Conservation (phyloP, 208 protist species). For the Acanthamoeba triangularis region DNA sequence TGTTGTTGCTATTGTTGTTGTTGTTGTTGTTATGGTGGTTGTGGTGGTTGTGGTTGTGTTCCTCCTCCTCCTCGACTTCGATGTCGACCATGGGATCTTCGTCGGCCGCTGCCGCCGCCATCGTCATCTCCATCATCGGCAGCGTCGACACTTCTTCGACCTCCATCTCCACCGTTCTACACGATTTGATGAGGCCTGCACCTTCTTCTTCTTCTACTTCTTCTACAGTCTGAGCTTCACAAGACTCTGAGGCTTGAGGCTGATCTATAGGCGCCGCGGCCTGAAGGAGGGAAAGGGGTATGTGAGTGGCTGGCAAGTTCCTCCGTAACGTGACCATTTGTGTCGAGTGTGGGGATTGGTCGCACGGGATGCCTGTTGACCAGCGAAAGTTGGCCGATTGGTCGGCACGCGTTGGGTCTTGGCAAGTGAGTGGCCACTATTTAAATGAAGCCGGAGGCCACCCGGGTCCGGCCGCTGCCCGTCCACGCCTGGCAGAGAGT, state of each 20-base stretch:
- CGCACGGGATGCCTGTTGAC: not conserved
- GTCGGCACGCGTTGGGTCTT: not conserved
- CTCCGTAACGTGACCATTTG: no score
- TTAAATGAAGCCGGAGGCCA: not conserved
- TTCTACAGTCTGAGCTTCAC: no score
- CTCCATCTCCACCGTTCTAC: not conserved
- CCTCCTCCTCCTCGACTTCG: not conserved
- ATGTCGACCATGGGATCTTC: not conserved
- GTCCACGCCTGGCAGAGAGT: not conserved
- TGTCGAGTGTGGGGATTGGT: not conserved
- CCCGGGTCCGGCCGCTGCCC: not conserved
- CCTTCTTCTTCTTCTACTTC: no score
- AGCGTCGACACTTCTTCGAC: not conserved
- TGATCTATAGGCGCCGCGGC: no score
- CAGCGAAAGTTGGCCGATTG: conserved; percentile 6
- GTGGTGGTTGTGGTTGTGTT: no score
- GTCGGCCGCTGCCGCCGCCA: not conserved
- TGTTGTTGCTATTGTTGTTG: not conserved
- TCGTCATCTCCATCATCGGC: not conserved
- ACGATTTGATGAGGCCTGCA: no score
- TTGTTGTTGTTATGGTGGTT: not conserved
- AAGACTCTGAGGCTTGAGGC: no score
- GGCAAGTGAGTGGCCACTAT: not conserved
- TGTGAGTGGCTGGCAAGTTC: no score
- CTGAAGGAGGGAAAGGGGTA: no score